Percentiles rank a stretch among this genome's conserved stretches.
These are phyloP conservation scores for Linum lewisii DNA, from an alignment of 345 rosid species.

Conservation along the genomic window DNA sequence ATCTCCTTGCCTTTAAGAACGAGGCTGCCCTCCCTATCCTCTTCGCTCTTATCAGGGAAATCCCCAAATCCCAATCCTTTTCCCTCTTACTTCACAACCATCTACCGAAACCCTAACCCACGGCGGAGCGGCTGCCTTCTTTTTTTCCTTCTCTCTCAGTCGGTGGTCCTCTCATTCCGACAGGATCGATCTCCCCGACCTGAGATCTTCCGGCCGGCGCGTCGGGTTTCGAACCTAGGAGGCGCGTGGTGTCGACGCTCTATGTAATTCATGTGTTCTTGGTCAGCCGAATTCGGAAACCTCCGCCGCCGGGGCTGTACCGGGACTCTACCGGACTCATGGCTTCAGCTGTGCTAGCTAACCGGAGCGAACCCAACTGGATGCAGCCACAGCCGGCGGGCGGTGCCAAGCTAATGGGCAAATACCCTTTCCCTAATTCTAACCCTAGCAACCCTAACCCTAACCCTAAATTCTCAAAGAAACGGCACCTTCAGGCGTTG, in stretches of 20 bases:
- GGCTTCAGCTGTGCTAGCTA: slow-evolving; percentile 33
- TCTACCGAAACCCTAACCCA: slow-evolving; percentile 17
- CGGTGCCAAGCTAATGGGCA: slow-evolving; percentile 29
- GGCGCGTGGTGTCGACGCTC: slow-evolving; percentile 32
- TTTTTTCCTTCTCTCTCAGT: neutral
- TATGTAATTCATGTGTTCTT: slow-evolving; percentile 21
- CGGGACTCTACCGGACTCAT: slow-evolving; percentile 12
- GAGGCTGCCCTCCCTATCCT: slow-evolving; percentile 9
- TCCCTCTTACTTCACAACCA: neutral
- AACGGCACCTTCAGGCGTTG: slow-evolving; percentile 15
- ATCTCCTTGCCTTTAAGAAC: slow-evolving; percentile 34
- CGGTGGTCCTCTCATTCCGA: neutral
- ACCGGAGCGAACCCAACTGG: slow-evolving; percentile 33
- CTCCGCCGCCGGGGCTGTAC: slow-evolving; percentile 10
- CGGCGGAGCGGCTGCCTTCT: neutral
- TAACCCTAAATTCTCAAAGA: slow-evolving; percentile 13
- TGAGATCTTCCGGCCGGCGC: slow-evolving; percentile 4
- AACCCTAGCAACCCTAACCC: neutral
- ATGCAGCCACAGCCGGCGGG: slow-evolving; percentile 34
- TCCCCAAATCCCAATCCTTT: slow-evolving; percentile 1
- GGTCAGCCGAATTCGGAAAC: neutral
- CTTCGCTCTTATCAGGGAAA: slow-evolving; percentile 14
- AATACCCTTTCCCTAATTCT: slow-evolving; percentile 11
- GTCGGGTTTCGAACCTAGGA: slow-evolving; percentile 8
- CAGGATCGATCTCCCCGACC: neutral